These are phyloP conservation scores for Cicer chorassanicum DNA, from an alignment of 306 rosid species.

Conservation along the genomic window DNA sequence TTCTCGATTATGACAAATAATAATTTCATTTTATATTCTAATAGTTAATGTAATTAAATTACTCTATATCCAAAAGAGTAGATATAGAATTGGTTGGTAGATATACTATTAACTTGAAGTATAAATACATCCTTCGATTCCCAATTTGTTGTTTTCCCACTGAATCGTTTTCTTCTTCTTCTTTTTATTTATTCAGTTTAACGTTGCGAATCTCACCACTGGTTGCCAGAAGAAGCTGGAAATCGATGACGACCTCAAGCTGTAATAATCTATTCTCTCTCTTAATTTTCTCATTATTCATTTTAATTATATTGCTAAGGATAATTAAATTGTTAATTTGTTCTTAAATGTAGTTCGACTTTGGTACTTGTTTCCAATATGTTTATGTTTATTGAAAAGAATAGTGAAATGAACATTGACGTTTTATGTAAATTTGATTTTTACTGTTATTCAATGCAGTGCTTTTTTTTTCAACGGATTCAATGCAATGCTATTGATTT, in stretches of 20 bases:
- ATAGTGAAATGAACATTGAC: not conserved
- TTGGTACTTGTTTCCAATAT: not conserved
- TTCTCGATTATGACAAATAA: too few relatives aligned
- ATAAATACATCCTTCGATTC: not conserved
- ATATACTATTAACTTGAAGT: too few relatives aligned
- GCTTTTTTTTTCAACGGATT: too few relatives aligned
- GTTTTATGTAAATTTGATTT: not conserved
- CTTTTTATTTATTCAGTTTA: constrained; percentile 37
- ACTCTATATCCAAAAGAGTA: too few relatives aligned
- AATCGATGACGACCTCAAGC: constrained; percentile 48
- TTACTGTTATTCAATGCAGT: not conserved
- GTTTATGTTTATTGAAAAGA: not conserved
- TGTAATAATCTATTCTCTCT: constrained; percentile 41
- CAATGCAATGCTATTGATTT: not conserved
- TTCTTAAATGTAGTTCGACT: not conserved
- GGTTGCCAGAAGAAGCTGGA: constrained; percentile 54
- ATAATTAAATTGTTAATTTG: not conserved
- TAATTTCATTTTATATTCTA: too few relatives aligned
- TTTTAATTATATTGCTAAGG: not conserved
- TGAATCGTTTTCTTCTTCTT: not conserved
- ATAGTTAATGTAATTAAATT: too few relatives aligned
- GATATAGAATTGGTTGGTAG: too few relatives aligned
- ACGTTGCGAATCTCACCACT: constrained; percentile 49
- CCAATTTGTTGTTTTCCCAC: not conserved
- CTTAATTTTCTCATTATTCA: not conserved